phyloP scores from a whole-genome alignment of 805 yeast species.

The Yarrowia divulgata region DNA sequence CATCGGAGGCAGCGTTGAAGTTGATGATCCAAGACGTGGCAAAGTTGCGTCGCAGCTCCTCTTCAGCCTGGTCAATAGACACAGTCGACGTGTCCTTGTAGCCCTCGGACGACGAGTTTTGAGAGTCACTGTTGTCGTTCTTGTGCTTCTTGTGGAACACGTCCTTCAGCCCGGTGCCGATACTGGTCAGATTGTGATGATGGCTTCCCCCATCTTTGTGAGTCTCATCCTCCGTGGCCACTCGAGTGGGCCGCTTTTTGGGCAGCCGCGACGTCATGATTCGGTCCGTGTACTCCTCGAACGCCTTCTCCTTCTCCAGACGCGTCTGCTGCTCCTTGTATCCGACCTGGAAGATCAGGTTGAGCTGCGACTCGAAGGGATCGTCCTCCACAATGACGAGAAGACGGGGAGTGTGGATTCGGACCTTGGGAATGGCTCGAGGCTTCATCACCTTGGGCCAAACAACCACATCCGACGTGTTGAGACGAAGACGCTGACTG shows the following conservation, averaged over 20 bases:
- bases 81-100: slow-evolving; percentile 41
- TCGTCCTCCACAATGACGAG: slow-evolving; percentile 81
- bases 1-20: slow-evolving; percentile 54
- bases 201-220: slow-evolving; percentile 8
- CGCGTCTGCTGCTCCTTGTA: slow-evolving; percentile 61
- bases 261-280: slow-evolving; percentile 41
- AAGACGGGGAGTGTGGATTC: slow-evolving; percentile 62
- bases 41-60: slow-evolving; percentile 56
- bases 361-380: slow-evolving; percentile 81
- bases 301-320: slow-evolving; percentile 57
- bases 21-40: slow-evolving; percentile 76
- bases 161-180: slow-evolving; percentile 28
- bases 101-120: slow-evolving; percentile 15
- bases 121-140: neutral
- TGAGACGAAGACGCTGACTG: slow-evolving; percentile 44
- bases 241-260: slow-evolving; percentile 38
- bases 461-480: slow-evolving; percentile 36
- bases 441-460: slow-evolving; percentile 44
- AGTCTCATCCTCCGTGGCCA: slow-evolving; percentile 27
- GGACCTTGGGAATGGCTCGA: slow-evolving; percentile 55
- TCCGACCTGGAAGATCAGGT: slow-evolving; percentile 71
- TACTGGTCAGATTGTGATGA: slow-evolving; percentile 11
- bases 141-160: slow-evolving; percentile 37
- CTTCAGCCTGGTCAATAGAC: slow-evolving; percentile 49
- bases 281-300: slow-evolving; percentile 51